Percentiles rank a stretch among this genome's conserved stretches.
Conservation (phyloP, 164 flowering plant species). For the Dillenia suffruticosa region DNA sequence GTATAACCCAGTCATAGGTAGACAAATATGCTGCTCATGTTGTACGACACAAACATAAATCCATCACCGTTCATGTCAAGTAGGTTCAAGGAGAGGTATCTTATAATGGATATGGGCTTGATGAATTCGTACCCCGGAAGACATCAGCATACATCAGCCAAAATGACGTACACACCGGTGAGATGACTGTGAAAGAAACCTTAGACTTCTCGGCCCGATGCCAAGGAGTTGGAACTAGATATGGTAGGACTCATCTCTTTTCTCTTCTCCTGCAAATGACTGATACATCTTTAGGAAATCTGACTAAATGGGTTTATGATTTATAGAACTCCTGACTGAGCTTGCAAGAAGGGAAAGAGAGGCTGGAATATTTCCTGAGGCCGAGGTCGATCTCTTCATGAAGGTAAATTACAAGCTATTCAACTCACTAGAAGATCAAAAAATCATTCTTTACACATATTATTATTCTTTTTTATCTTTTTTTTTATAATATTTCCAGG, state of each 20-base stretch:
- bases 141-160: slow-evolving; percentile 97
- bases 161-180: slow-evolving; percentile 85
- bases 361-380: slow-evolving; percentile 80
- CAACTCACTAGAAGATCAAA: neutral
- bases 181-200: slow-evolving; percentile 94
- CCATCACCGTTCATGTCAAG: neutral
- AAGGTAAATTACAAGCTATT: slow-evolving; percentile 41
- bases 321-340: slow-evolving; percentile 67
- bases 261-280: too few relatives aligned
- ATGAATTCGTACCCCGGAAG: slow-evolving; percentile 81
- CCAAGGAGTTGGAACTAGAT: slow-evolving; percentile 87
- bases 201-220: slow-evolving; percentile 95
- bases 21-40: too few relatives aligned
- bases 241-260: slow-evolving; percentile 36
- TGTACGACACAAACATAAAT: neutral
- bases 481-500: slow-evolving; percentile 28
- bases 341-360: slow-evolving; percentile 84
- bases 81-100: slow-evolving; percentile 75
- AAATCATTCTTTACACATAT: neutral
- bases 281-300: too few relatives aligned
- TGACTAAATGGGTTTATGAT: too few relatives aligned
- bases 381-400: slow-evolving; percentile 95
- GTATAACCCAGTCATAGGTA: neutral
- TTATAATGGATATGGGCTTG: slow-evolving; percentile 69
- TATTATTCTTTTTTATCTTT: neutral